Base-by-base conservation (phyloP, 768 basidiomycete genomes). In the Dacryopinax primogenitus region DNA sequence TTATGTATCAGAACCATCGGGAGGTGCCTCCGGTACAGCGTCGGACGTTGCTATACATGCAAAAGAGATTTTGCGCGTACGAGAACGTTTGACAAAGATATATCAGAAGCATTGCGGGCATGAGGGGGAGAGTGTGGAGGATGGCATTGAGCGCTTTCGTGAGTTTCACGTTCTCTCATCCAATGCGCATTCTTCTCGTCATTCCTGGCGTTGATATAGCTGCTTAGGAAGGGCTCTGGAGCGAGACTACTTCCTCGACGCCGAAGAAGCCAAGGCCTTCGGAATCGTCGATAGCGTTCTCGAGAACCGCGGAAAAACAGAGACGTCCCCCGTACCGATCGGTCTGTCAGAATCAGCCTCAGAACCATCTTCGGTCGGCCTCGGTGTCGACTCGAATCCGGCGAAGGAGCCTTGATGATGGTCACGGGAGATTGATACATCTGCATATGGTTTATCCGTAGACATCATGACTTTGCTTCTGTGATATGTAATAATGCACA, bases 21-120 rank as follows among this genome's bases (percentile, higher is more conserved):
- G 95, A 64, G 95, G 94, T 37, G 93, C 93, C 47, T 88, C 89
- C 33, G 95, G 95, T 2, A 93, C 95, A 74, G 95, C 95, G 23
- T 87, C 87, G 39, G 95, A 98, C 76, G 95, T 98, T 69, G 91
- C 92, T n/a, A 94, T 95, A 67, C 92, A 95, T 72, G 95, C 95
- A 2, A 90, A 88, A 74, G 93, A 97, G 77, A 98, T 98, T 71
- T 81, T 98, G 30, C 86, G 93, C 41, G 86, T 94, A 67, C 82
- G 94, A 45, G 83, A 88, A 67, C 74, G 86, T 2, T 78, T 97
- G 63, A 96, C 94, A 21, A 80, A 82, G 62, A 92, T 96, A 72
- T 96, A 96, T 78, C 89, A 90, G 73, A 80, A 80, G 68, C 94
- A 97, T 72, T 96, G 94, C 75, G 80, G 76, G 18, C 82, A 79